Conservation (phyloP, 208 protist species). For the Tritrichomonas musculus region DNA sequence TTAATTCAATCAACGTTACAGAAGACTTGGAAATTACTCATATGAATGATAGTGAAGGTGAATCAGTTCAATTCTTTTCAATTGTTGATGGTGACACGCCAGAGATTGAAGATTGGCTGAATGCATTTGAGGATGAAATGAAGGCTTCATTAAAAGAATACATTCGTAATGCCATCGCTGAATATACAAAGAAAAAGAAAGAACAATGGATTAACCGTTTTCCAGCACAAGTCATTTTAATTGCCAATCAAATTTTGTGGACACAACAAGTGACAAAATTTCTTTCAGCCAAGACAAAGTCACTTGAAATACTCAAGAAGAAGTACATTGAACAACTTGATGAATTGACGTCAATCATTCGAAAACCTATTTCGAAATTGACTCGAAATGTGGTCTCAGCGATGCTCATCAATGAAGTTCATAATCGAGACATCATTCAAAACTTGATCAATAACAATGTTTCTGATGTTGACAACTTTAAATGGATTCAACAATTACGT, state of each 20-base stretch:
- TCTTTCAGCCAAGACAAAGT: conserved; percentile 50
- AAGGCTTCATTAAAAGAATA: conserved; percentile 15
- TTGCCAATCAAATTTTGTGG: conserved; percentile 77
- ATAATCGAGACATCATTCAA: conserved; percentile 45
- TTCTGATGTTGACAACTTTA: conserved; percentile 72
- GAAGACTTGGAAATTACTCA: conserved; percentile 71
- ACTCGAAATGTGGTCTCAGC: neutral
- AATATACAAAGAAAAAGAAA: conserved; percentile 53
- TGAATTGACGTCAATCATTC: conserved; percentile 73
- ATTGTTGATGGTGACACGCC: conserved; percentile 72
- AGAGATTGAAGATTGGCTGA: conserved; percentile 90
- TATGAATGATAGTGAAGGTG: conserved; percentile 83
- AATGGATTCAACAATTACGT: conserved; percentile 84
- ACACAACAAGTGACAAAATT: conserved; percentile 74
- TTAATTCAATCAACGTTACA: neutral
- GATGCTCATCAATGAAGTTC: conserved; percentile 67
- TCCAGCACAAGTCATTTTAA: conserved; percentile 79
- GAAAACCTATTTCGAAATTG: conserved; percentile 47
- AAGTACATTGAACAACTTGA: conserved; percentile 42
- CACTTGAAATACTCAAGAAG: neutral
- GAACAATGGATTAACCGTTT: conserved; percentile 78
- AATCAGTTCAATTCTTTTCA: conserved; percentile 79
- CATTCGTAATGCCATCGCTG: neutral
- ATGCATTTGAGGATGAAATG: conserved; percentile 69
- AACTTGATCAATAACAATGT: conserved; percentile 72